Evolutionary conservation across 345 rosid genomes (phyloP), one percentile per base, ranked within the genome.

Genomic region (Syzygium aromaticum): DNA sequence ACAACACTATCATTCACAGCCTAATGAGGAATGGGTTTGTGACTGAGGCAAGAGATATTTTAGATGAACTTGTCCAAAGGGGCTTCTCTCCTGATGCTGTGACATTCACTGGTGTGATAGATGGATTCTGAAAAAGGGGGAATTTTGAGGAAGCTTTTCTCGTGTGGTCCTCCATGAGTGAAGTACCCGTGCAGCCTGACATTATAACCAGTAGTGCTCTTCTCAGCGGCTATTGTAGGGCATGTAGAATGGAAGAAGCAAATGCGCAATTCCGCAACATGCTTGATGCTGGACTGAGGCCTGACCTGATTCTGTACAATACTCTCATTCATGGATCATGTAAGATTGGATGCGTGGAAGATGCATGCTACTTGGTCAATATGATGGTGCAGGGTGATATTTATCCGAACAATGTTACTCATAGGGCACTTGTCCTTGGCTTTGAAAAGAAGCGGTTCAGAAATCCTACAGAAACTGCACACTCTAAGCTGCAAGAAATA

Each of bases 291-390:
- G 94, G 95, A 51, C 54, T 91, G 78, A 89, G 89, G 22, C 93
- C 95, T 40, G 93, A 91, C 85, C 90, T 91, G 84, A 77, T 90
- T 83, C 87, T 93, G 86, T 93, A 88, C 86, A 92, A 92, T 86
- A 93, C 93, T 19, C 91, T 93, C 86, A 87, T 92, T 84, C 92
- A 88, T 87, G 94, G 95, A 85, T 91, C 91, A 88, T 91, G 93
- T 88, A 85, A 90, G 67, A 84, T 77, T 43, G 93, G 94, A 16
- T 88, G 92, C 51, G 40, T 87, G 73, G 91, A 86, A 80, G 90
- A 88, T 85, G 94, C 94, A 30, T 89, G 91, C 53, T 90, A 89
- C 89, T 86, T 92, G 93, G 88, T 92, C 64, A 84, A 67, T 84
- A 52, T 64, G 88, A 93, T 93, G 94, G 92, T 92, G 88, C 77